Base-by-base conservation (phyloP, 352 stramenopile species). In the Pythium vanterpoolii region DNA sequence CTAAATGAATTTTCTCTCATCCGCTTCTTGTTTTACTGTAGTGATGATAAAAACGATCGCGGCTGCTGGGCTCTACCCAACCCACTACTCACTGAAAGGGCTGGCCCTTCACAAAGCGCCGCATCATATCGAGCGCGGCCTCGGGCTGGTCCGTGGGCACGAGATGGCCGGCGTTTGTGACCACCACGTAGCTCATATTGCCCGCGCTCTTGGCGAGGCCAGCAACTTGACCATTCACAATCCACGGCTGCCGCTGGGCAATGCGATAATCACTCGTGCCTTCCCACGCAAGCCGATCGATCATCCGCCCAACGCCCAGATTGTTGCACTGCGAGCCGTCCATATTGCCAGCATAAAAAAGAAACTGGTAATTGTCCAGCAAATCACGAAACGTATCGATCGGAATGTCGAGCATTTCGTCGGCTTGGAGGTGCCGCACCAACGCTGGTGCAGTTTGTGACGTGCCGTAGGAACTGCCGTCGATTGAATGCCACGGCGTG, bases 261-360 rank as follows among this genome's bases (percentile, higher is more conserved):
- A 71, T 61, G 31, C 82, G 81, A 64, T 91, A 93, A 47, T 86
- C 72, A 31, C 68, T 66, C 19, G 81, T 89, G 31, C 77, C 81
- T 16, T 60, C 75, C 83, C 83, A 93, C 36, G 80, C 77, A 10
- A 93, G 76, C 4, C 80, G 81, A 58, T 93, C 83, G 54, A 93
- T 89, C 52, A 90, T 88, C 39, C 81, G 83, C 1, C 74, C 72
- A 16, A 93, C 68, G 27, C 83, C 83, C 24, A 93, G 70, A 59
- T 89, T 89, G 65, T 93, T 93, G 69, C 79, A 90, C 45, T 78
- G 26, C 28, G 83, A 93, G 44, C 83, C 81, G 59, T 93, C 83
- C 80, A 93, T 90, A 55, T 93, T 93, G 65, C 83, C 83, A 0
- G 83, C 83, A 54, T 90, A 93, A 38, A 91, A 93, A 14, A 93